phyloP scores from a whole-genome alignment of 208 protist genomes.

The Trichomonas tenax region DNA sequence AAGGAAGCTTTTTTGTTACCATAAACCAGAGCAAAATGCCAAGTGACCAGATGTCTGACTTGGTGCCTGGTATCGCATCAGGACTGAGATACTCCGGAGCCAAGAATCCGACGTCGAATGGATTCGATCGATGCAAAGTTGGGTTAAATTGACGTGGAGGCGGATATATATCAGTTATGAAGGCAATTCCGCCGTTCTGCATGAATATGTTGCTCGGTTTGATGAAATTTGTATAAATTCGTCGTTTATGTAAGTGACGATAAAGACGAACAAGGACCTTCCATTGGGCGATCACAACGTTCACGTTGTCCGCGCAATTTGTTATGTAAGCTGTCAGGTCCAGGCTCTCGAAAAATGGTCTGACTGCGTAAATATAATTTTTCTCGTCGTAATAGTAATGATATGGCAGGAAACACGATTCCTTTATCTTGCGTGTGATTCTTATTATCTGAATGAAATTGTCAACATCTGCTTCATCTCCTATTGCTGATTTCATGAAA shows the following conservation, averaged over 20 bases:
- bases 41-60: not conserved
- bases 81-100: not conserved
- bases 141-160: not conserved
- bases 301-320: not conserved
- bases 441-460: not conserved
- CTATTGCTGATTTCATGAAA: not conserved
- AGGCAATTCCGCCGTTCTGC: not conserved
- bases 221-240: not conserved
- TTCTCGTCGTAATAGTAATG: not conserved
- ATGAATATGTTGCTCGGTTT: not conserved
- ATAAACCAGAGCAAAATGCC: not conserved
- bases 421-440: not conserved
- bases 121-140: not conserved
- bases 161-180: not conserved
- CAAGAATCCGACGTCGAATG: not conserved
- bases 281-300: not conserved
- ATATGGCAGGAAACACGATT: not conserved
- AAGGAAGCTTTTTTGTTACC: not conserved
- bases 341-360: not conserved
- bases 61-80: not conserved
- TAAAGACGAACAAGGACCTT: not conserved
- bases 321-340: not conserved
- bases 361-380: not conserved
- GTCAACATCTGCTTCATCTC: not conserved
- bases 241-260: not conserved